phyloP scores from a whole-genome alignment of 2,329 filamentous ascomycete species.

The Beauveria pseudobassiana region DNA sequence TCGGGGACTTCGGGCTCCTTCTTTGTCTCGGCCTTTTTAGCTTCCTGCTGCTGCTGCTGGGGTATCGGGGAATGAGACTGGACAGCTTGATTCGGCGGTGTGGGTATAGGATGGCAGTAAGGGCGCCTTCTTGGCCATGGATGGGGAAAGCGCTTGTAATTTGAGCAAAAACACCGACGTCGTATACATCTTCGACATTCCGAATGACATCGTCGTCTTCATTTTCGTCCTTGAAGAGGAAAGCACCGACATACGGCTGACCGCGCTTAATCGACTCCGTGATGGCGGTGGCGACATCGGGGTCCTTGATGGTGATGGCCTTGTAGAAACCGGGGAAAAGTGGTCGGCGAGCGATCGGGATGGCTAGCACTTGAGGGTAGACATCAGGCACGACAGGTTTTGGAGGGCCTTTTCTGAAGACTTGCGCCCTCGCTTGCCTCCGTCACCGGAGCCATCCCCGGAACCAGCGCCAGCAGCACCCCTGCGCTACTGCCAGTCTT shows the following conservation, averaged over 20 bases:
- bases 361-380: conserved; percentile 95
- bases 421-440: conserved; percentile 66
- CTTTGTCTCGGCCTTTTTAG: conserved; percentile 44
- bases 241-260: conserved; percentile 94
- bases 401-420: conserved; percentile 67
- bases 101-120: conserved; percentile 93
- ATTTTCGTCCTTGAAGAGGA: conserved; percentile 93
- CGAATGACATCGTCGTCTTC: conserved; percentile 92
- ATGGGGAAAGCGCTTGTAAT: conserved; percentile 95
- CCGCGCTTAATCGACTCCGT: conserved; percentile 95
- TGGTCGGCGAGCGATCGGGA: conserved; percentile 88
- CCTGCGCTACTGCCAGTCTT: conserved; percentile 33
- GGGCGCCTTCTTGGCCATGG: conserved; percentile 71
- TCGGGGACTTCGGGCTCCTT: conserved; percentile 45
- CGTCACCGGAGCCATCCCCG: conserved; percentile 38
- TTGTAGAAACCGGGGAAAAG: conserved; percentile 98
- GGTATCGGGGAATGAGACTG: conserved; percentile 62
- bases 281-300: conserved; percentile 83
- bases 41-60: neutral
- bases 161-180: conserved; percentile 94
- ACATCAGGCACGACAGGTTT: conserved; percentile 84
- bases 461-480: conserved; percentile 49
- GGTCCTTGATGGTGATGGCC: conserved; percentile 91
- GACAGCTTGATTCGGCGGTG: conserved; percentile 91
- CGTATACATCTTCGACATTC: conserved; percentile 83